Base-by-base conservation (phyloP, 1,284 basidiomycete genomes). In the Testicularia cyperi region DNA sequence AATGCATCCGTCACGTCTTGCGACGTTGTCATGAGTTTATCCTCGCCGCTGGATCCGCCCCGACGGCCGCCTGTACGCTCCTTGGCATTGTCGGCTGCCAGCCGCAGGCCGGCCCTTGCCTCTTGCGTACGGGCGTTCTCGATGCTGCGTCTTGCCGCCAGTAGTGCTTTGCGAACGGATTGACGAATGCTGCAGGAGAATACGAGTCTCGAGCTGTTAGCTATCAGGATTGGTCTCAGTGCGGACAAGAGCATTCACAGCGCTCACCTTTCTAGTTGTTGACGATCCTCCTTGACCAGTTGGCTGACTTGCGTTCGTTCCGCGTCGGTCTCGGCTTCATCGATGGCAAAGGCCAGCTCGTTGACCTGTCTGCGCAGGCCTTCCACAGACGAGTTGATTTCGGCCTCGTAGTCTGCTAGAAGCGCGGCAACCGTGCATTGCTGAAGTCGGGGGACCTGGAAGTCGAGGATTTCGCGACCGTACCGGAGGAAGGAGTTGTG, bases 1-100 rank as follows among this genome's bases (percentile, higher is more conserved):
- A 76, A 52, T 3, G 74, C 69, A 15, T 57, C 41, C 4, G 72
- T 73, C 9, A 76, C 70, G 28, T 70, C 65, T 34, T 68, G 61
- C 5, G 72, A 73, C 1, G 70, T 65, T 2, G 70, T 66, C 41
- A 61, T 49, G 6, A 71, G 42, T 24, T 66, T 67, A 47, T 76
- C 74, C 20, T 63, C 63, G 8, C 48, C 57, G 6, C 53, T 58
- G n/a, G 31, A 55, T 21, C 44, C 53, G 14, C 46, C 54, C 3
- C 41, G 44, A 9, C 58, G 54, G 14, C 44, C 54, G 14, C 54
- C 62, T 0, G 56, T 53, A 5, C 44, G 44, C 24, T 60, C 44
- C n/a, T 65, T 65, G 18, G 56, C 62, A 13, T 32, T 43, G 29
- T 65, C 62, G 2, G 62, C 56, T 6, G 62, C 62, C 5, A 65